Percentiles rank a stretch among this genome's conserved stretches.
These are phyloP conservation scores for Ophiocordyceps polyrhachis-furcata DNA, from an alignment of 2,329 filamentous ascomycete species.

Conservation along the genomic window DNA sequence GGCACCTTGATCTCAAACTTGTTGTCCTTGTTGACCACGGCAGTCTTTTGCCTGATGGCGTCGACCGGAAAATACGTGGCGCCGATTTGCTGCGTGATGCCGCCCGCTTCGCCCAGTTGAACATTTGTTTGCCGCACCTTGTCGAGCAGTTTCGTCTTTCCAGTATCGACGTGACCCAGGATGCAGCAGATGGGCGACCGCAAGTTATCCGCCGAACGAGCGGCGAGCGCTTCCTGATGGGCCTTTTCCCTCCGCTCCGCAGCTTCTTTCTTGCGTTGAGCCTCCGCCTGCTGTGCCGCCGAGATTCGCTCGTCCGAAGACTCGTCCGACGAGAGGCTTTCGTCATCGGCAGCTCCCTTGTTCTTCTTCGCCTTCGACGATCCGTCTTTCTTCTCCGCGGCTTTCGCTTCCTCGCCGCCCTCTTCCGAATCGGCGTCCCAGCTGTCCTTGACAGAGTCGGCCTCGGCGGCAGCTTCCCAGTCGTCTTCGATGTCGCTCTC, in stretches of 20 bases:
- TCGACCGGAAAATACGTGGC: slow-evolving; percentile 97
- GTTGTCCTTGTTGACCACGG: slow-evolving; percentile 79
- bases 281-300: slow-evolving; percentile 54
- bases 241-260: slow-evolving; percentile 76
- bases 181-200: slow-evolving; percentile 99
- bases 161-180: slow-evolving; percentile 98
- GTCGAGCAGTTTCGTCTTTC: slow-evolving; percentile 97
- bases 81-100: slow-evolving; percentile 99
- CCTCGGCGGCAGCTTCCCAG: slow-evolving; percentile 72
- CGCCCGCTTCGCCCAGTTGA: slow-evolving; percentile 95
- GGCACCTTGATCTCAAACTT: slow-evolving; percentile 94
- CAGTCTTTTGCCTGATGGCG: slow-evolving; percentile 78
- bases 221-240: slow-evolving; percentile 79
- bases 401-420: slow-evolving; percentile 29
- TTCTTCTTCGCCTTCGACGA: slow-evolving; percentile 23
- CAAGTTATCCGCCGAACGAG: slow-evolving; percentile 81
- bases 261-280: slow-evolving; percentile 70
- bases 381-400: slow-evolving; percentile 7
- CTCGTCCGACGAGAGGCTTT: slow-evolving; percentile 27
- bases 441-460: slow-evolving; percentile 66
- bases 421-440: slow-evolving; percentile 81
- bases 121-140: slow-evolving; percentile 98
- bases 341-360: slow-evolving; percentile 12
- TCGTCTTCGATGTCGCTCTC: slow-evolving; percentile 56
- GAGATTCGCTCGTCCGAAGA: slow-evolving; percentile 55